Conservation (phyloP, 164 flowering plant genomes). For the Aristolochia contorta region DNA sequence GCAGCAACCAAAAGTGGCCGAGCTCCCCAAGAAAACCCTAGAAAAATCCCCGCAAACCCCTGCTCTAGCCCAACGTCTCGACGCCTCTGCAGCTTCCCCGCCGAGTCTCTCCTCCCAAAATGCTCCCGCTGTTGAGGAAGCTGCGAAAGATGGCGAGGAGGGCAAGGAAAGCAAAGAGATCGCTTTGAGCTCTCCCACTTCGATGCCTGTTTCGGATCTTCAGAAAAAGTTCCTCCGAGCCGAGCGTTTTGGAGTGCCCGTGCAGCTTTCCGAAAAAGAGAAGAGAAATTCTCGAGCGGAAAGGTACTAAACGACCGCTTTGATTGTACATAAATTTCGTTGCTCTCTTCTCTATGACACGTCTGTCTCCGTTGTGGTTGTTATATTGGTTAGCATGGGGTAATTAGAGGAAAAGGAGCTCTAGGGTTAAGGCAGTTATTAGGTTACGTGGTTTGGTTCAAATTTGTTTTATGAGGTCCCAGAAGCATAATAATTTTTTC, state of each 20-base stretch:
- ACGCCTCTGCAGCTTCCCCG: background rate
- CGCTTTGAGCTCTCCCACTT: background rate
- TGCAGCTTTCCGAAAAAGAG: constrained; percentile 32
- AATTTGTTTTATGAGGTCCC: background rate
- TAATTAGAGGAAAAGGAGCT: background rate
- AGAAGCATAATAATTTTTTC: no score
- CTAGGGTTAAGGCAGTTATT: background rate
- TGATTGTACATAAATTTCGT: background rate
- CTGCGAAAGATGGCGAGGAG: background rate
- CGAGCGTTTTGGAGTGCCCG: constrained; percentile 37
- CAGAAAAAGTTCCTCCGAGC: constrained; percentile 36
- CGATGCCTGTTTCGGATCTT: constrained; percentile 12
- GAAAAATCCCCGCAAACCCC: constrained; percentile 1
- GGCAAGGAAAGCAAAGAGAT: constrained; percentile 2
- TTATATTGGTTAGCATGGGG: background rate
- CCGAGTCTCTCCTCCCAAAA: background rate
- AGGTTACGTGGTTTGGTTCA: background rate
- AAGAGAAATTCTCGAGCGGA: constrained; percentile 37
- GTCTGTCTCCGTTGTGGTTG: background rate
- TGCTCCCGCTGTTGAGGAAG: background rate
- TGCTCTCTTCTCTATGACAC: background rate
- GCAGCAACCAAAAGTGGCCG: constrained; percentile 7
- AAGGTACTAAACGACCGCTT: constrained; percentile 13
- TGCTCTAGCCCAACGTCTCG: background rate
- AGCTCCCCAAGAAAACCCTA: constrained; percentile 4